These are phyloP conservation scores for Saccharum hybrid DNA, from an alignment of 202 grass and related monocot genomes.

Conservation along the genomic window DNA sequence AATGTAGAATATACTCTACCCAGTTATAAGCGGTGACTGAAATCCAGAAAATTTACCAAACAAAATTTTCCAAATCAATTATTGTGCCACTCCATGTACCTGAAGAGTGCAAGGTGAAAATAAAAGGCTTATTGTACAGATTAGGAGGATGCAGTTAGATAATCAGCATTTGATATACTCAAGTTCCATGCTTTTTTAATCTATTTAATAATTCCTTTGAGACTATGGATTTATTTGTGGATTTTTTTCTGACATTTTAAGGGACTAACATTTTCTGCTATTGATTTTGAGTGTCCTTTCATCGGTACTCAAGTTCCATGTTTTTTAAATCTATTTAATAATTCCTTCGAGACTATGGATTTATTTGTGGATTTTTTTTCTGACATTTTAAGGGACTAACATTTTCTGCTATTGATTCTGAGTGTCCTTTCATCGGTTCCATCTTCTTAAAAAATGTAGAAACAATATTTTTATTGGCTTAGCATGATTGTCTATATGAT, in stretches of 20 bases:
- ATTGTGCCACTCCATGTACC: background rate
- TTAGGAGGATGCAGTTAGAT: background rate
- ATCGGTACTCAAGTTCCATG: background rate
- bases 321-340: conserved; percentile 28
- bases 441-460: background rate
- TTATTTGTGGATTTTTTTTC: conserved; percentile 7
- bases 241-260: background rate
- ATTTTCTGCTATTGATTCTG: background rate
- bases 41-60: background rate
- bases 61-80: conserved; percentile 1
- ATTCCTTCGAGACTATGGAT: background rate
- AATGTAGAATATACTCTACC: background rate
- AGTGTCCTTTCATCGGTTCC: background rate
- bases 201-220: conserved; percentile 24
- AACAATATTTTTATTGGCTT: background rate
- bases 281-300: background rate
- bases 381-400: background rate
- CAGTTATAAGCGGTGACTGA: conserved; percentile 15
- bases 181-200: conserved; percentile 10
- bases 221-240: background rate
- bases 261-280: background rate
- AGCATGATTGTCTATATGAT: background rate
- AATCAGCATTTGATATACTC: background rate
- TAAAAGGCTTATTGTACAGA: background rate
- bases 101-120: background rate